These are phyloP conservation scores for Aspergillus eucalypticola DNA, from an alignment of 2,329 filamentous ascomycete species.

Conservation along the genomic window DNA sequence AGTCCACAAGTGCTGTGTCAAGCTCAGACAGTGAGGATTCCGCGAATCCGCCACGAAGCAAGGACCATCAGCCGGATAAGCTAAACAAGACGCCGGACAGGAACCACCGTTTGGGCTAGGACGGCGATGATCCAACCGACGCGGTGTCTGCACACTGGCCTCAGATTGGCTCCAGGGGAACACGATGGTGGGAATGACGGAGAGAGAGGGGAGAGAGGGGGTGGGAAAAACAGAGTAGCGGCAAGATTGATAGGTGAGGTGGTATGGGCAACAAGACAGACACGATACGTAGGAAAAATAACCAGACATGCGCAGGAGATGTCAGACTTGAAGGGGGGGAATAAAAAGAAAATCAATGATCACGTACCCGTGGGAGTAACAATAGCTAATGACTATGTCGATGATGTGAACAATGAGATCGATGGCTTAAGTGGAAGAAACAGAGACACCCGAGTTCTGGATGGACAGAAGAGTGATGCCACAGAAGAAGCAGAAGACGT, in stretches of 20 bases:
- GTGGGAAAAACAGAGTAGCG: not conserved
- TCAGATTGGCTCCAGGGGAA: conserved; percentile 14
- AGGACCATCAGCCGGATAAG: conserved; percentile 24
- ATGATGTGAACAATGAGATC: not conserved
- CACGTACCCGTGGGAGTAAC: conserved; percentile 1
- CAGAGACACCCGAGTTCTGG: not conserved
- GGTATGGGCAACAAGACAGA: not conserved
- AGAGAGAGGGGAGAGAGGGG: not conserved
- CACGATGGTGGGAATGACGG: not conserved
- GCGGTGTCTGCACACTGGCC: conserved; percentile 6
- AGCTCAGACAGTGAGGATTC: conserved; percentile 21
- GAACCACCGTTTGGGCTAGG: conserved; percentile 22
- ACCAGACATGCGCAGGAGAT: not conserved
- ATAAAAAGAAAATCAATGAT: not conserved
- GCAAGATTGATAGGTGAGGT: not conserved
- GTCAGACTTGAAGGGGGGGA: not conserved
- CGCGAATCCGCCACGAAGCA: conserved; percentile 26
- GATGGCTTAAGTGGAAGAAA: not conserved
- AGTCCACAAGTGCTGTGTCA: conserved; percentile 15
- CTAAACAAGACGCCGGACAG: conserved; percentile 21
- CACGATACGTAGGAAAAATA: not conserved
- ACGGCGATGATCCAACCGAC: conserved; percentile 15
- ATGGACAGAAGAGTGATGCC: not conserved
- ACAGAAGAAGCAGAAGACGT: not conserved
- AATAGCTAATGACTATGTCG: not conserved